Base-by-base conservation (phyloP, 2,329 filamentous ascomycete genomes). In the Lachnellula subtilissima region DNA sequence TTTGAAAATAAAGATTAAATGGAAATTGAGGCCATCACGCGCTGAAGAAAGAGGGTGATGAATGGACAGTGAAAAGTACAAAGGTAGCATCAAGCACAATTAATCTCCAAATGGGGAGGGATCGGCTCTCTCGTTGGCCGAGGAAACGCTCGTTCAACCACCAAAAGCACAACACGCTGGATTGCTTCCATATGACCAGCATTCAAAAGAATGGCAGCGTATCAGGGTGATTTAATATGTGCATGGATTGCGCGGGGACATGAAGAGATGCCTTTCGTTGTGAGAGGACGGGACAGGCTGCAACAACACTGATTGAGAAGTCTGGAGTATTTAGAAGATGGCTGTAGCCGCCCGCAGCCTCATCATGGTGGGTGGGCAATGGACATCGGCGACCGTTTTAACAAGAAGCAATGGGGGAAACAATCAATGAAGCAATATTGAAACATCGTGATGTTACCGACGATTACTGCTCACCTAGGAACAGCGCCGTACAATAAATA, bases 131-230 rank as follows among this genome's bases (percentile, higher is more conserved):
- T 37, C 15, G 23, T 47, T 53, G 42, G 51, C 32, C 28, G 42
- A 48, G 42, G 51, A 53, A 14, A 53, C 51, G 51, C 51, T 53
- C 42, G 19, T 17, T 53, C 40, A 15, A 37, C 50, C 40, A 47
- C 15, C 28, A 52, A 52, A 17, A 53, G 42, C 39, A 47, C 23
- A 47, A 47, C 45, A 47, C 45, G 45, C 45, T 47, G 45, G 45
- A 25, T 28, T 25, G 45, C 45, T 32, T 32, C 23, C 22, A 25
- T 32, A 9, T 19, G 28, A 32, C 28, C 28, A 32, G 28, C 28
- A 32, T 32, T 32, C 8, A 2, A 11, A 32, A 11, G 28, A 32
- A 32, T 32, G 22, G 12, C 45, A 47, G 23, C 45, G 43, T 47
- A 37, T 47, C 42, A 36, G 36, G 32, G 17, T 15, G 36, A 36